A percentile compares a stretch with the other conserved stretches of the same genome.
phyloP scores from a whole-genome alignment of 1,139 yeast species.

The Suzukiozyma palmioleophila region DNA sequence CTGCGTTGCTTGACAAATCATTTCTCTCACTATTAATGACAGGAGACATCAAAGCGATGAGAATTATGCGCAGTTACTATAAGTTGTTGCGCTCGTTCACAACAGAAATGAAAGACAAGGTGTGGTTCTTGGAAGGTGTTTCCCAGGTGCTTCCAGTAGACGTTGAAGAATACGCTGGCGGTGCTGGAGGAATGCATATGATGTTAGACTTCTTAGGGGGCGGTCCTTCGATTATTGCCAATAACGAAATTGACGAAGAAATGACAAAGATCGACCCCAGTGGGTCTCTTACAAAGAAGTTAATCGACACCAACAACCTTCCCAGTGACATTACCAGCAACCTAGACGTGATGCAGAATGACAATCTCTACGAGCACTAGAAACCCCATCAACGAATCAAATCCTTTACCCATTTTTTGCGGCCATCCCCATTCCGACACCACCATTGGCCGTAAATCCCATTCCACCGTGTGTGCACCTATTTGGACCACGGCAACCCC shows the following conservation, averaged over 20 bases:
- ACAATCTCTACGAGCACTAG: slow-evolving; percentile 5
- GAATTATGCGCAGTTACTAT: slow-evolving; percentile 86
- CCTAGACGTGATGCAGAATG: slow-evolving; percentile 48
- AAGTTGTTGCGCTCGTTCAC: slow-evolving; percentile 76
- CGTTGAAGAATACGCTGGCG: slow-evolving; percentile 80
- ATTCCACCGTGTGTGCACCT: too few relatives aligned
- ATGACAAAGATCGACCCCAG: slow-evolving; percentile 44
- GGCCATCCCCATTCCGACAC: too few relatives aligned
- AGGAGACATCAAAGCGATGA: slow-evolving; percentile 83
- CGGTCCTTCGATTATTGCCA: slow-evolving; percentile 46
- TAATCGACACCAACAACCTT: slow-evolving; percentile 50
- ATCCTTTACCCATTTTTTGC: neutral
- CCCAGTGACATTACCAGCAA: slow-evolving; percentile 54
- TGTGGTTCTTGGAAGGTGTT: slow-evolving; percentile 94
- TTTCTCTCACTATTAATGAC: slow-evolving; percentile 72
- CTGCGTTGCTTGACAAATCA: slow-evolving; percentile 80
- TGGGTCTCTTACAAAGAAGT: slow-evolving; percentile 35
- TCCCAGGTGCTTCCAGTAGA: slow-evolving; percentile 79
- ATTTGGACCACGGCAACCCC: too few relatives aligned
- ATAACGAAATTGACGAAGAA: slow-evolving; percentile 40
- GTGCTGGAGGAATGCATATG: slow-evolving; percentile 85
- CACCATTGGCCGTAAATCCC: too few relatives aligned
- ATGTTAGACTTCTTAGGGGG: slow-evolving; percentile 84
- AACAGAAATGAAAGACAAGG: slow-evolving; percentile 79
- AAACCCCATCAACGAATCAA: too few relatives aligned